Conservation (phyloP, 1,139 yeast genomes). For the Candida freyschussii region DNA sequence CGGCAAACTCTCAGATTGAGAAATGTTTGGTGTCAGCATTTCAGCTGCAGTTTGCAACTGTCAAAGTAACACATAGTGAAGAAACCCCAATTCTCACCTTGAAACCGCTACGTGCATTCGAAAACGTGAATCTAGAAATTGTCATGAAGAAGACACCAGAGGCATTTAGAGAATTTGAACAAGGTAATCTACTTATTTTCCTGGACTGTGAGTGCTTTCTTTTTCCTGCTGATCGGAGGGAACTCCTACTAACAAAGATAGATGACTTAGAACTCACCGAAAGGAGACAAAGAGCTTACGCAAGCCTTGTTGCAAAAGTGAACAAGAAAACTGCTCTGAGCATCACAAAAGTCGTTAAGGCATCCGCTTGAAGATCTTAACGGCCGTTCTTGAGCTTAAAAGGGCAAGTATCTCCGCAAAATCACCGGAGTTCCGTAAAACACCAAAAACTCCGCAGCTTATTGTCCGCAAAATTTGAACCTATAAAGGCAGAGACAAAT, state of each 20-base stretch:
- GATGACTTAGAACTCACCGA: conserved; percentile 1
- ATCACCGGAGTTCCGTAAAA: no score
- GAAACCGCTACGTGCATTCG: conserved; percentile 4
- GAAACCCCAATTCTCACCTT: not conserved
- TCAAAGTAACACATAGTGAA: conserved; percentile 1
- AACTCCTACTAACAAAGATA: no score
- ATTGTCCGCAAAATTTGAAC: no score
- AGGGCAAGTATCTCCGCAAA: no score
- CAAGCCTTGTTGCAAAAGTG: conserved; percentile 8
- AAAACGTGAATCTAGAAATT: conserved; percentile 1
- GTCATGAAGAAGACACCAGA: conserved; percentile 5
- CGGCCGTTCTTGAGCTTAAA: no score
- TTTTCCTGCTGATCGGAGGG: no score
- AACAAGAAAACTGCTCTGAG: conserved; percentile 6
- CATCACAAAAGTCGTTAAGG: not conserved
- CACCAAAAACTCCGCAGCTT: no score
- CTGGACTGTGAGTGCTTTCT: not conserved
- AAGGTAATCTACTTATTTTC: conserved; percentile 11
- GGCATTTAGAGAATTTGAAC: conserved; percentile 2
- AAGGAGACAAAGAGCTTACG: conserved; percentile 5
- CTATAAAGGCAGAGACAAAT: no score
- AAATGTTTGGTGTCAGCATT: conserved; percentile 4
- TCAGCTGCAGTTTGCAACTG: conserved; percentile 4
- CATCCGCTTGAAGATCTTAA: no score
- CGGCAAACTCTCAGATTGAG: no score